These are phyloP conservation scores for Fraxinus quadrangulata DNA, from an alignment of 257 asterid species.

Conservation along the genomic window DNA sequence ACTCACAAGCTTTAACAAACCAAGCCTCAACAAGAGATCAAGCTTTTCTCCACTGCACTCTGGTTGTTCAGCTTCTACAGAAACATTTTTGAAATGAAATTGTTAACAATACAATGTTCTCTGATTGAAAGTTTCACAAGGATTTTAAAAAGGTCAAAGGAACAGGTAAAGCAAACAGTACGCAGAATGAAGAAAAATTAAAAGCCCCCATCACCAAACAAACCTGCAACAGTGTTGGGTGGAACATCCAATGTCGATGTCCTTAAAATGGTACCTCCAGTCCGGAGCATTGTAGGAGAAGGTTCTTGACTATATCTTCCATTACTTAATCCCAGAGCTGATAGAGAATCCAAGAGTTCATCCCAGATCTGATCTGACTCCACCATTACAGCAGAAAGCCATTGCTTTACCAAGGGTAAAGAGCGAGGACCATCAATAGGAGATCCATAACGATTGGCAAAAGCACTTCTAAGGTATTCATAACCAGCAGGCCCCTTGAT, in stretches of 20 bases:
- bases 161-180: not conserved
- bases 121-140: not conserved
- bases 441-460: constrained; percentile 30
- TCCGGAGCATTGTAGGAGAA: constrained; percentile 23
- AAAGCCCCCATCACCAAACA: not conserved
- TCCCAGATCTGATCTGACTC: constrained; percentile 29
- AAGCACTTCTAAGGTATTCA: constrained; percentile 29
- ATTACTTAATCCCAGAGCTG: constrained; percentile 23
- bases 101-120: not conserved
- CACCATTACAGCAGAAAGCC: constrained; percentile 29
- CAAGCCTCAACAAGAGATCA: constrained; percentile 31
- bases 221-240: constrained; percentile 18
- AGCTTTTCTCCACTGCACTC: constrained; percentile 30
- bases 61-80: constrained; percentile 12
- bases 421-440: constrained; percentile 25
- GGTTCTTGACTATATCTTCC: constrained; percentile 4
- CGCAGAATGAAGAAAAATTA: not conserved
- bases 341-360: constrained; percentile 26
- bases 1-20: constrained; percentile 27
- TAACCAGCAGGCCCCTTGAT: constrained; percentile 35
- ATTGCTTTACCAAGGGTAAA: constrained; percentile 25
- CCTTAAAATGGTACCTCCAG: constrained; percentile 25
- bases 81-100: not conserved
- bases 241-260: constrained; percentile 8
- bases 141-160: not conserved